Percentiles rank a stretch among this genome's conserved stretches.
phyloP scores from a whole-genome alignment of 2,329 filamentous ascomycete genomes.

The Fusarium secorum region DNA sequence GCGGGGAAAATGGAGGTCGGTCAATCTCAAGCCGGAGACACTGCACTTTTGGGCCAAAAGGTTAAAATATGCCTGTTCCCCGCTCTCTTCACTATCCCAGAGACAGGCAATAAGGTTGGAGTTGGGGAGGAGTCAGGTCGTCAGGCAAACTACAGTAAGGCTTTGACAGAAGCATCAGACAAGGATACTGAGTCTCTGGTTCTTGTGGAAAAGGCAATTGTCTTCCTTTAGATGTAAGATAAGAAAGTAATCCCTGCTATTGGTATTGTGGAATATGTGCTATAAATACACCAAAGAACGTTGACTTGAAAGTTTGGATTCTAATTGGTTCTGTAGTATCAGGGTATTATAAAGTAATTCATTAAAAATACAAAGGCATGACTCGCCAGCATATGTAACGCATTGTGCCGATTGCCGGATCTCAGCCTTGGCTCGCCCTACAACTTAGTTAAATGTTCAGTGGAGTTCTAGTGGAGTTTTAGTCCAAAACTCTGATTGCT shows the following conservation, averaged over 20 bases:
- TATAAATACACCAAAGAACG: too few relatives aligned
- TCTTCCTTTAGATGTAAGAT: fast-evolving
- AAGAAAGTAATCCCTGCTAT: fast-evolving
- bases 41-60: fast-evolving
- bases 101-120: fast-evolving
- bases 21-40: background rate
- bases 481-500: background rate
- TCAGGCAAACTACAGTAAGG: fast-evolving
- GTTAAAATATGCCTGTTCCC: fast-evolving
- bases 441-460: background rate
- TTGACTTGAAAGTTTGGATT: too few relatives aligned
- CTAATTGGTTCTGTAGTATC: too few relatives aligned
- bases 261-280: too few relatives aligned
- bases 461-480: background rate
- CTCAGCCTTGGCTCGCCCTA: background rate
- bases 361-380: background rate
- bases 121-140: fast-evolving
- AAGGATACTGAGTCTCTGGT: fast-evolving
- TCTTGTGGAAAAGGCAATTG: background rate
- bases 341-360: background rate
- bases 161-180: fast-evolving
- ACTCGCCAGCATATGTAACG: fast-evolving
- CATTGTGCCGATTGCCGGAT: background rate
- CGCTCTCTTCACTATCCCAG: fast-evolving
- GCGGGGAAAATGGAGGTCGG: fast-evolving